These are phyloP conservation scores for Fraxinus floribunda DNA, from an alignment of 305 asterid species.

Conservation along the genomic window DNA sequence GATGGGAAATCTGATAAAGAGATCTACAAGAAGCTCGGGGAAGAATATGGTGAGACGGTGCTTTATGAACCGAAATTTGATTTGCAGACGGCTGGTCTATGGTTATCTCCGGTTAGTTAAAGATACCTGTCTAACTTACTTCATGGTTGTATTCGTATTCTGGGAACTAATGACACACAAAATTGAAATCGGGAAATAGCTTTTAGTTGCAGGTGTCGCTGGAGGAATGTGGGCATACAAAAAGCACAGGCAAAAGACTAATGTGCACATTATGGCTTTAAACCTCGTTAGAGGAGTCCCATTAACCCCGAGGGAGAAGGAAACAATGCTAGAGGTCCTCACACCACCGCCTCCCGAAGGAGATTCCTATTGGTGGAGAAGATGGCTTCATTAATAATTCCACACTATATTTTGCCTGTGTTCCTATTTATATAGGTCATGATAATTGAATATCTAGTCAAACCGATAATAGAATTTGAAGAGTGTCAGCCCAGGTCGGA, in stretches of 20 bases:
- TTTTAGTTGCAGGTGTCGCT: constrained; percentile 68
- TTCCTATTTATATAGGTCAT: background rate
- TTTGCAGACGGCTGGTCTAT: constrained; percentile 86
- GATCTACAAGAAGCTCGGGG: constrained; percentile 75
- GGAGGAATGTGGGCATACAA: constrained; percentile 82
- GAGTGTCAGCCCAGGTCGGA: background rate
- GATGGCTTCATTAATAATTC: constrained; percentile 38
- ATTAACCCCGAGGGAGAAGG: constrained; percentile 77
- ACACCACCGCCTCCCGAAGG: constrained; percentile 68
- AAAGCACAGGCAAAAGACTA: constrained; percentile 65
- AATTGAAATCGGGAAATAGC: constrained; percentile 34
- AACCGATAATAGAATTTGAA: background rate
- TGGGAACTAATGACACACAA: background rate
- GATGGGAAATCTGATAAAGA: constrained; percentile 83
- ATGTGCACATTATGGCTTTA: constrained; percentile 84
- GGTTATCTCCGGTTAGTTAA: constrained; percentile 82
- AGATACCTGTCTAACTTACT: background rate
- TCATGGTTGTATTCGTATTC: background rate
- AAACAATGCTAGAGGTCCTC: constrained; percentile 75
- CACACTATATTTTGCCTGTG: background rate
- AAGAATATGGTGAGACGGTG: constrained; percentile 85
- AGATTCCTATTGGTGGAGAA: constrained; percentile 62
- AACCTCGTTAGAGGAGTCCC: constrained; percentile 83
- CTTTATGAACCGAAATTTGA: constrained; percentile 88
- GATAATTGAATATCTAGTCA: background rate